Evolutionary conservation across 2,329 filamentous ascomycete species (phyloP).

Genomic region (Neobulgaria alba): DNA sequence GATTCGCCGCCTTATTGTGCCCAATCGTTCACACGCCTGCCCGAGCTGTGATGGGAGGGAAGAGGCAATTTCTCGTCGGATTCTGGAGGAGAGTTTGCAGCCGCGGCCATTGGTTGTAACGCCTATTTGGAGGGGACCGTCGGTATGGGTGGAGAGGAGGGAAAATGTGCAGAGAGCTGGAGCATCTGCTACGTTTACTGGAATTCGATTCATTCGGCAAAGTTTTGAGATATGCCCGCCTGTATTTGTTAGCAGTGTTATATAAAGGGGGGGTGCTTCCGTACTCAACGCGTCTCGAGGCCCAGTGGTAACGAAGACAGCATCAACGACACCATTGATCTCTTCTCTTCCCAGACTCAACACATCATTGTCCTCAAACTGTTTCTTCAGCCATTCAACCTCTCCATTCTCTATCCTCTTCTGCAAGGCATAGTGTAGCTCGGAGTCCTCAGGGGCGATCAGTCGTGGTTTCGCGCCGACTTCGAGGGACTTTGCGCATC

Average conservation of each 20-base stretch:
- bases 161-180: constrained; percentile 83
- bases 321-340: constrained; percentile 72
- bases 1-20: constrained; percentile 60
- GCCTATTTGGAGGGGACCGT: constrained; percentile 88
- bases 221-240: constrained; percentile 61
- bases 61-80: constrained; percentile 79
- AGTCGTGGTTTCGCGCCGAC: constrained; percentile 76
- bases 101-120: constrained; percentile 93
- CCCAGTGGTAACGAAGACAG: constrained; percentile 74
- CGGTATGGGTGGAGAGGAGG: constrained; percentile 77
- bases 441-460: constrained; percentile 58
- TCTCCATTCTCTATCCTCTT: constrained; percentile 57
- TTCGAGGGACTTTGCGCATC: constrained; percentile 70
- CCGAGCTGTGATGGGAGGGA: constrained; percentile 70
- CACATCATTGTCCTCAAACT: constrained; percentile 65
- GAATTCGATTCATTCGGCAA: constrained; percentile 74
- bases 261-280: constrained; percentile 5
- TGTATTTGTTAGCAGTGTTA: constrained; percentile 26
- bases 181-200: constrained; percentile 85
- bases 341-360: constrained; percentile 71
- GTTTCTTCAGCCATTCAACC: constrained; percentile 55
- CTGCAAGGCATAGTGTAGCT: constrained; percentile 49
- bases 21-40: constrained; percentile 66
- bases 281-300: constrained; percentile 38
- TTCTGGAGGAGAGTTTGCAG: constrained; percentile 84